phyloP scores from a whole-genome alignment of 1,284 basidiomycete species.

The Austroboletus olivaceoglutinosus region DNA sequence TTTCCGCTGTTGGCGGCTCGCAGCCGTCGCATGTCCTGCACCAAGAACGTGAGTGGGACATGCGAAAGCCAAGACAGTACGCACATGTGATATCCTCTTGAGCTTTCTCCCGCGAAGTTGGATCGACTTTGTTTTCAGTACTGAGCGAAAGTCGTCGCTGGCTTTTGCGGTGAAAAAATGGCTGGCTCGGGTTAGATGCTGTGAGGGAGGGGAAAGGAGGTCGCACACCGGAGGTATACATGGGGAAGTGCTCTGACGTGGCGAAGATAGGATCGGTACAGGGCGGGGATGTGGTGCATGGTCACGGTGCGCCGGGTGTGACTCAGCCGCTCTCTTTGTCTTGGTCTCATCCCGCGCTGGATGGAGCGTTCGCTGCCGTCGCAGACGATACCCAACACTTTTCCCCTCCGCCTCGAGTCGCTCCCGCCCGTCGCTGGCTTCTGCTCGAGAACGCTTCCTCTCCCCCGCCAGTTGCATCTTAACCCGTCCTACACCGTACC shows the following conservation, averaged over 20 bases:
- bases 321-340: not conserved
- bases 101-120: constrained; percentile 42
- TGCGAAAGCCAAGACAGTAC: not conserved
- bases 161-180: constrained; percentile 64
- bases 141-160: constrained; percentile 52
- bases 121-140: constrained; percentile 32
- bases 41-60: not conserved
- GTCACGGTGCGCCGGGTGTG: not conserved
- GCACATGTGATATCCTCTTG: constrained; percentile 52
- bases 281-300: constrained; percentile 14
- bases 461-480: constrained; percentile 19
- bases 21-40: constrained; percentile 57
- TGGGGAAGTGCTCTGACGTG: constrained; percentile 32
- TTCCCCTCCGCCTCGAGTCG: constrained; percentile 7
- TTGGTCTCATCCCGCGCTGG: not conserved
- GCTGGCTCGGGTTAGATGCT: constrained; percentile 37
- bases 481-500: constrained; percentile 13
- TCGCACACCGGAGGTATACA: constrained; percentile 27
- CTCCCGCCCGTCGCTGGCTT: not conserved
- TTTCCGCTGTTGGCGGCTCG: constrained; percentile 57
- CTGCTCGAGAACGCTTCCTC: constrained; percentile 7
- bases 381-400: constrained; percentile 3
- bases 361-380: constrained; percentile 15
- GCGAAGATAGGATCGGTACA: constrained; percentile 32
- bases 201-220: not conserved